Evolutionary conservation across 2,329 filamentous ascomycete genomes (phyloP).

Genomic region (Aspergillus phoenicis): DNA sequence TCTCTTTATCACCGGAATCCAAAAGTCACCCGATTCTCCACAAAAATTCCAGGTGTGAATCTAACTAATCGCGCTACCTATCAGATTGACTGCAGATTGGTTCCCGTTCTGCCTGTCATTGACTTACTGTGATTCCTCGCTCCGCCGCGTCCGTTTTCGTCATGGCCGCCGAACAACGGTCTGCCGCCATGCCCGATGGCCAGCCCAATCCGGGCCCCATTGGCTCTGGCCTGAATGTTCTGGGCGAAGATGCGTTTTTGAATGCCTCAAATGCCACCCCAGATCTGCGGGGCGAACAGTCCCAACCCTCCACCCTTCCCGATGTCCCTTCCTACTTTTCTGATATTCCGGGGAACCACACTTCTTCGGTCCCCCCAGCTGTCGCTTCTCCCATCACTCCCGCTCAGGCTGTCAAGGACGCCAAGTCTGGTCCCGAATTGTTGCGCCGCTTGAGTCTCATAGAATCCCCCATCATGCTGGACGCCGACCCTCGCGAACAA

Average conservation of each 20-base stretch:
- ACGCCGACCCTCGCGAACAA: constrained; percentile 56
- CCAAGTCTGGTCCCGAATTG: constrained; percentile 53
- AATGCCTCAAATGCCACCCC: constrained; percentile 35
- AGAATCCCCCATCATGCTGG: constrained; percentile 44
- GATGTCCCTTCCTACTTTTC: constrained; percentile 36
- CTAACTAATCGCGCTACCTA: constrained; percentile 8
- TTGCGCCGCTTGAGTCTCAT: constrained; percentile 56
- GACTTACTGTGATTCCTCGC: constrained; percentile 2
- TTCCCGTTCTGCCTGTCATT: background rate
- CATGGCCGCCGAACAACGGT: constrained; percentile 31
- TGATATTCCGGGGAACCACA: constrained; percentile 26
- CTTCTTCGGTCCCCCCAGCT: constrained; percentile 21
- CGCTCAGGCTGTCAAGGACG: constrained; percentile 48
- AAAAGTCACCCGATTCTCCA: no score
- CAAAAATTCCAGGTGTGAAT: constrained; percentile 9
- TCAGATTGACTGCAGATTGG: constrained; percentile 13
- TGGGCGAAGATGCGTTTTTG: constrained; percentile 31
- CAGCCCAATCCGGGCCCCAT: constrained; percentile 36
- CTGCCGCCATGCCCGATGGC: constrained; percentile 29
- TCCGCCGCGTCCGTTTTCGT: constrained; percentile 10
- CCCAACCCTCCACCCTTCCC: constrained; percentile 16
- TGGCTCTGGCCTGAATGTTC: constrained; percentile 30
- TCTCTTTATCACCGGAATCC: background rate
- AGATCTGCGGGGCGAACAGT: constrained; percentile 26
- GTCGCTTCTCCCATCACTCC: constrained; percentile 35